Evolutionary conservation across 2,329 filamentous ascomycete genomes (phyloP), one percentile per base, ranked within the genome.

Genomic region (Fusarium sororula): DNA sequence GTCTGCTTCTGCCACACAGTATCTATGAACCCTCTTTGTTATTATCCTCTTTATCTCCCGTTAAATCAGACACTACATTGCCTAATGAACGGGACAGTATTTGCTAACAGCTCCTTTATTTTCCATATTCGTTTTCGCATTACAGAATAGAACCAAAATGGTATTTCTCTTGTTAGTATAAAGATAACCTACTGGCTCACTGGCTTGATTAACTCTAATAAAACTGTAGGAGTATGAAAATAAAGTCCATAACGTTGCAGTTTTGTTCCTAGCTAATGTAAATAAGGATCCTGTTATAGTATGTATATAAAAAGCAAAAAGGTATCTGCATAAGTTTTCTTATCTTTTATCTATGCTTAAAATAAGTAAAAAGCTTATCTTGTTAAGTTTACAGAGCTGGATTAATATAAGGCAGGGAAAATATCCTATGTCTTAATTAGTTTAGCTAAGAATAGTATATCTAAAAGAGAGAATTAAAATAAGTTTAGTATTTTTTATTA

Each of bases 311-410:
- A 15, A 13, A 41, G 39, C 22, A 41, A n/a, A 41, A 41, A 7
- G 14, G 13, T n/a, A 15, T n/a, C n/a, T n/a, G 1, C 5, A 0
- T 1, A 4, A 41, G 22, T 41, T 41, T n/a, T 41, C 13, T 6
- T 15, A 13, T 9, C 22, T n/a, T n/a, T 15, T 14, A 5, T 41
- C 22, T 41, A n/a, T n/a, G 13, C 39, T 41, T 14, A 14, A 41
- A 15, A 9, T n/a, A 2, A n/a, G 22, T 41, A 8, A n/a, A 5
- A 41, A 12, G 13, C n/a, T n/a, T 15, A 41, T 41, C 9, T n/a
- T 5, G 1, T n/a, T n/a, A n/a, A 42, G 5, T 3, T 10, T 42
- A 5, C 22, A n/a, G 22, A n/a, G 5, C 13, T 42, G 22, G 13
- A 7, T 5, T 9, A n/a, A 15, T n/a, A 5, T n/a, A n/a, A 42